Conservation (phyloP, 306 rosid genomes). For the Fragaria vesca region DNA sequence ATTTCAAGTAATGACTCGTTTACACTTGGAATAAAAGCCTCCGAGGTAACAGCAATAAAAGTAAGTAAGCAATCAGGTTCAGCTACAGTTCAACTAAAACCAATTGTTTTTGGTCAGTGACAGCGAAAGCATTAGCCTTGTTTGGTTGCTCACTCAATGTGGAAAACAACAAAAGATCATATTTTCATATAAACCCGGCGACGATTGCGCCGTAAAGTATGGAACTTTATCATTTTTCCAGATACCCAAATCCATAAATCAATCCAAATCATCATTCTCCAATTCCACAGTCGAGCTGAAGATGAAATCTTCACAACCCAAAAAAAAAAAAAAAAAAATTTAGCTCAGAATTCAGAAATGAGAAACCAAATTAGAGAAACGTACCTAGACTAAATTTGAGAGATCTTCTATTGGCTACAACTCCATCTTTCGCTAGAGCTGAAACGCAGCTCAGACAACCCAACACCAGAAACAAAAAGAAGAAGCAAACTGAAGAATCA, state of each 20-base stretch:
- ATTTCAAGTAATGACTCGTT: conserved; percentile 13
- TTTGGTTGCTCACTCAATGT: conserved; percentile 17
- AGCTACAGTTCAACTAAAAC: conserved; percentile 10
- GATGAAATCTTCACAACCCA: neutral
- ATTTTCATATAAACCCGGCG: conserved; percentile 3
- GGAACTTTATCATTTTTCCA: neutral
- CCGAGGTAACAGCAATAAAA: neutral
- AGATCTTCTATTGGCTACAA: conserved; percentile 18
- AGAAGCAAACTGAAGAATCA: conserved; percentile 31
- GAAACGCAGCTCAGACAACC: conserved; percentile 49
- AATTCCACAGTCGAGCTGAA: neutral
- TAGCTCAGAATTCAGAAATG: neutral
- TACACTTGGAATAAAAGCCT: neutral
- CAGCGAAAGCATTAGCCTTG: conserved; percentile 4
- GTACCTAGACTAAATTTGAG: conserved; percentile 55
- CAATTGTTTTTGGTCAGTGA: neutral
- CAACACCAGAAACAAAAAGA: conserved; percentile 34
- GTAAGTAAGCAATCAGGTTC: neutral
- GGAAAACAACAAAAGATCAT: neutral
- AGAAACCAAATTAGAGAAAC: conserved; percentile 23
- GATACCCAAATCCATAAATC: neutral
- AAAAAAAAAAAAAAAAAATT: neutral
- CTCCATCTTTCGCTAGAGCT: conserved; percentile 42
- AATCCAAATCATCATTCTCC: conserved; percentile 15
- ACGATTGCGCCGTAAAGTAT: neutral